Conservation (phyloP, 805 yeast genomes). For the Starmerella etchellsii region DNA sequence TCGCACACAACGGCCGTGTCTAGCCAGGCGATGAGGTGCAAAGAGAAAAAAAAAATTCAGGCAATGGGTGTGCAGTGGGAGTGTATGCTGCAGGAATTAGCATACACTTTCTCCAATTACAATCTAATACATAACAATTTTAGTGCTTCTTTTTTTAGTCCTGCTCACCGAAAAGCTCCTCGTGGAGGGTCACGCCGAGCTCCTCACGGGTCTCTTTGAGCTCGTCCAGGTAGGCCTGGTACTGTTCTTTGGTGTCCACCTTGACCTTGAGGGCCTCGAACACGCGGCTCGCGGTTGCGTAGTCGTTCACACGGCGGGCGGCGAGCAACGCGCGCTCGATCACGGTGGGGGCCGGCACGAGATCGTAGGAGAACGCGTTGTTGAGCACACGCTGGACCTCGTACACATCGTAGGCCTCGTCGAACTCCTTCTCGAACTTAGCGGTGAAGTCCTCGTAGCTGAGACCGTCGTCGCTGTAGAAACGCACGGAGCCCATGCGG, state of each 20-base stretch:
- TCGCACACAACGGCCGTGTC: no score
- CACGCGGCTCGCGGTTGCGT: conserved; percentile 96
- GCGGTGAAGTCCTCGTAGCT: conserved; percentile 28
- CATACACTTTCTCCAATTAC: no score
- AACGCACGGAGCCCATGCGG: conserved; percentile 11
- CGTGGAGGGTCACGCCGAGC: conserved; percentile 85
- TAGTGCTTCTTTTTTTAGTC: conserved; percentile 10
- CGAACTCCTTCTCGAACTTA: conserved; percentile 88
- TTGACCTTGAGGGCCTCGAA: conserved; percentile 91
- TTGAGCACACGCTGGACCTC: conserved; percentile 90
- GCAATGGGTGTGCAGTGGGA: no score
- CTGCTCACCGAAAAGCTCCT: conserved; percentile 49
- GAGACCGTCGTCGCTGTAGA: conserved; percentile 16
- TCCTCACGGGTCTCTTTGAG: conserved; percentile 82
- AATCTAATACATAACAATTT: no score
- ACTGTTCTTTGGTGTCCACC: conserved; percentile 89
- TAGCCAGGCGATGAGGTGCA: no score
- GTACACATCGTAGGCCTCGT: conserved; percentile 76
- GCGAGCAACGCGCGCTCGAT: conserved; percentile 93
- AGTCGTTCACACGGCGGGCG: conserved; percentile 97
- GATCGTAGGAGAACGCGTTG: conserved; percentile 96
- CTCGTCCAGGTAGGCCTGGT: conserved; percentile 91
- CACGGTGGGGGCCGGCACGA: conserved; percentile 96
- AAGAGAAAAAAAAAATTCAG: no score
- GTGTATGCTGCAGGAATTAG: no score